Evolutionary conservation across 1,284 basidiomycete genomes (phyloP), one percentile per base, ranked within the genome.

Genomic region (Spongiforma sp.): DNA sequence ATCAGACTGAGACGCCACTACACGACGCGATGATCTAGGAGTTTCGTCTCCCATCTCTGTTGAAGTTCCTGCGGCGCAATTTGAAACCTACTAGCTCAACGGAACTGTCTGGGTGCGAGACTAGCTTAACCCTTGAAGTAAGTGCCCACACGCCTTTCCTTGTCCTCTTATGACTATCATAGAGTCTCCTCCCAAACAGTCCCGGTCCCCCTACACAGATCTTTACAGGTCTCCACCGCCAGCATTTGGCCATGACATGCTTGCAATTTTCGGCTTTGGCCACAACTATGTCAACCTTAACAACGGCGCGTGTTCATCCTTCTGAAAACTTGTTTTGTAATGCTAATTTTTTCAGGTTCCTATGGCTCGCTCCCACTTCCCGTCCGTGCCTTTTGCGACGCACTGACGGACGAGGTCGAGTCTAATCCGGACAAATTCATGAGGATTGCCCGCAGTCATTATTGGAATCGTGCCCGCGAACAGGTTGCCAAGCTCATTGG

Each of bases 311-410:
- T 65, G n/a, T 6, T 43, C 15, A 3, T 7, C 48, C 7, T 6
- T 52, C 30, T 17, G 48, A 21, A 19, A 19, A 8, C 21, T 41
- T 12, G 24, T 1, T 21, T 46, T 10, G 10, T 19, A 19, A 26
- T 24, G 50, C 43, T 26, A 4, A 37, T 30, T 34, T 59, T n/a
- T 54, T 32, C 34, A 90, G 90, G 90, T 7, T 89, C 89, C 0
- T 93, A 88, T 67, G 93, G 93, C 5, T 85, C 90, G 2, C 75
- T 85, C 0, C 90, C 93, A 0, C 75, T 79, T 1, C 85, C 88
- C 9, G 90, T 94, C 19, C 73, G 84, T 24, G 80, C 81, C 36
- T 83, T 83, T 26, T 83, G 81, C 68, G 77, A 82, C 34, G 75
- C 80, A 32, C 71, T 89, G 12, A 76, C 79, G 0, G 75, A 80